Base-by-base conservation (phyloP, 768 basidiomycete genomes). In the Pleurotus ostreatus region DNA sequence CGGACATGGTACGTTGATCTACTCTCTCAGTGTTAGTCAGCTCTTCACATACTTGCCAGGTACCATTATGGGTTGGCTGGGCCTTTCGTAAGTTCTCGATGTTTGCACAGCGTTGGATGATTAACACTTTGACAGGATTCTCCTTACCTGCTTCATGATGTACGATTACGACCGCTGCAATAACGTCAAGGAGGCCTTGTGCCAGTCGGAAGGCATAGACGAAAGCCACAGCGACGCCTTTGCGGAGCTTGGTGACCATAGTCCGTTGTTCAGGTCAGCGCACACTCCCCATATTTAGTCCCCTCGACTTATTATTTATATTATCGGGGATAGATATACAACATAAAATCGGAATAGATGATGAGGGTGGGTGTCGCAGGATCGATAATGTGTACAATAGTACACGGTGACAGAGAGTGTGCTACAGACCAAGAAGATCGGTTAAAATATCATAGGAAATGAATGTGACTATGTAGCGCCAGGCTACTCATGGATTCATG, bases 231-330 rank as follows among this genome's bases (percentile, higher is more conserved):
- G 60, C 51, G 70, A 70, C 3, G 73, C 79, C 40, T 83, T 78
- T 59, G 67, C 63, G 39, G 66, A 80, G 5, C 69, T 83, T 66
- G 83, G 80, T 5, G 79, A 79, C 56, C 68, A 75, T 41, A 82
- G 79, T 55, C 83, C 84, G 43, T 67, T 85, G 30, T 85, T 80
- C 70, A 75, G 79, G 78, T 79, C 20, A 16, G 41, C 15, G n/a
- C 15, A 11, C n/a, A 16, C 15, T 15, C 41, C 5, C 41, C 20
- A 11, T 44, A 3, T 15, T 44, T 16, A 13, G 41, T 13, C n/a
- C 41, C n/a, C 7, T 16, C 20, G 41, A 44, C 41, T 15, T n/a
- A 44, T 22, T n/a, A n/a, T n/a, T n/a, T n/a, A n/a, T 15, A 43
- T 11, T 34, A 34, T 25, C 5, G 23, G 23, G 23, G 23, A 25